These are phyloP conservation scores for Lepiota subincarnata DNA, from an alignment of 768 basidiomycete genomes.

Conservation along the genomic window DNA sequence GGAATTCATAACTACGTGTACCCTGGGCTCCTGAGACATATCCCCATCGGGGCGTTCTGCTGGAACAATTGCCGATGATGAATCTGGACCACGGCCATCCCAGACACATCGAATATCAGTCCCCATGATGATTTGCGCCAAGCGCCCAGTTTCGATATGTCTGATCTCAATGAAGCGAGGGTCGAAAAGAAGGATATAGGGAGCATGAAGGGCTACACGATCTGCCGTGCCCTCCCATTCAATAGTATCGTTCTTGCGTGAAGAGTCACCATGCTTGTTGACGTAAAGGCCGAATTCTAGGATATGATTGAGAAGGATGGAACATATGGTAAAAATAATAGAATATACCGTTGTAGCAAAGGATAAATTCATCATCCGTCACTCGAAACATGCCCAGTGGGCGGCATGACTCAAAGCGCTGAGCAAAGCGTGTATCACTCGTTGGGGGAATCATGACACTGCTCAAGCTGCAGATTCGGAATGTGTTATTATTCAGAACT, in stretches of 20 bases:
- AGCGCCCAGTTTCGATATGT: slow-evolving; percentile 73
- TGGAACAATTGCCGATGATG: slow-evolving; percentile 62
- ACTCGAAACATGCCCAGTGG: slow-evolving; percentile 90
- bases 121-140: slow-evolving; percentile 80
- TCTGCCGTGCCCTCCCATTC: slow-evolving; percentile 96
- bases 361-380: slow-evolving; percentile 81
- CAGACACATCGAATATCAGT: slow-evolving; percentile 82
- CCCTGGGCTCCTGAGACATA: slow-evolving; percentile 72
- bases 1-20: slow-evolving; percentile 81
- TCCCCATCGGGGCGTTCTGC: slow-evolving; percentile 43
- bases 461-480: slow-evolving; percentile 50
- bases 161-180: slow-evolving; percentile 88
- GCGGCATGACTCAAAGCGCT: slow-evolving; percentile 74
- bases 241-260: slow-evolving; percentile 62
- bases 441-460: slow-evolving; percentile 85
- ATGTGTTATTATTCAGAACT: background rate
- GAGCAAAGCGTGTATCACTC: slow-evolving; percentile 64
- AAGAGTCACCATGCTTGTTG: slow-evolving; percentile 86
- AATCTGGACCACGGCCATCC: slow-evolving; percentile 66
- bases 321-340: background rate
- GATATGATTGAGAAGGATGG: background rate
- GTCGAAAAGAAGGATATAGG: slow-evolving; percentile 86
- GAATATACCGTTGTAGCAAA: slow-evolving; percentile 79
- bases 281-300: slow-evolving; percentile 91
- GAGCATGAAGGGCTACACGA: slow-evolving; percentile 83